Conservation (phyloP, 2,329 filamentous ascomycete genomes). For the Cercospora berteroae region DNA sequence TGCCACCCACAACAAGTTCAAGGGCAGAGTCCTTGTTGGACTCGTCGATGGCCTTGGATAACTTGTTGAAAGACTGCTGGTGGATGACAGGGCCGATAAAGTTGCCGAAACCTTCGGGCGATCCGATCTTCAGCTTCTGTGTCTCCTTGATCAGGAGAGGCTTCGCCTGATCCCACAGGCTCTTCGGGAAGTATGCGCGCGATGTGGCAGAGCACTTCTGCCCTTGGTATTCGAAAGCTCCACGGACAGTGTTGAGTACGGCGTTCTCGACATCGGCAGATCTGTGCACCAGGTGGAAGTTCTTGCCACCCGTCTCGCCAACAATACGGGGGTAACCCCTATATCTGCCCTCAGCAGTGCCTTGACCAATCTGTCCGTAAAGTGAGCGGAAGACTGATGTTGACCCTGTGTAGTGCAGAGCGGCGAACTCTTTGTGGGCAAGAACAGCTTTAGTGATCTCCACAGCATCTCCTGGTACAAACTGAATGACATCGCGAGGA, state of each 20-base stretch:
- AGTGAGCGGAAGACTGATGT: slow-evolving; percentile 86
- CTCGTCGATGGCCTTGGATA: slow-evolving; percentile 71
- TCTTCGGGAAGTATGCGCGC: slow-evolving; percentile 73
- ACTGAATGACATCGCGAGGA: slow-evolving; percentile 86
- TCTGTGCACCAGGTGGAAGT: slow-evolving; percentile 81
- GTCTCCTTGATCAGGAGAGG: slow-evolving; percentile 66
- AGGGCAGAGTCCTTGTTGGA: slow-evolving; percentile 74
- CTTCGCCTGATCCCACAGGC: slow-evolving; percentile 70
- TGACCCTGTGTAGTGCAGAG: slow-evolving; percentile 93
- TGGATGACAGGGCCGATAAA: slow-evolving; percentile 90
- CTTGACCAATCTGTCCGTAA: slow-evolving; percentile 80
- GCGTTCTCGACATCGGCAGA: slow-evolving; percentile 77
- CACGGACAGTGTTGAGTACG: slow-evolving; percentile 76
- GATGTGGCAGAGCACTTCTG: slow-evolving; percentile 90
- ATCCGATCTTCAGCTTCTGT: slow-evolving; percentile 67
- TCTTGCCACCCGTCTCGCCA: slow-evolving; percentile 89
- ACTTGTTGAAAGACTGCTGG: slow-evolving; percentile 75
- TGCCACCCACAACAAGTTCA: slow-evolving; percentile 71
- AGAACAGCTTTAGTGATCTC: slow-evolving; percentile 78
- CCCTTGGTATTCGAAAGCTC: slow-evolving; percentile 86
- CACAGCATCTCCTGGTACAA: slow-evolving; percentile 83
- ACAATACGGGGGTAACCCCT: slow-evolving; percentile 83
- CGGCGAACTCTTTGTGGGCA: slow-evolving; percentile 75
- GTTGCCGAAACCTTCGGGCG: slow-evolving; percentile 68
- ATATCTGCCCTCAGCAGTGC: slow-evolving; percentile 79